These are phyloP conservation scores for Phytophthora sp. DNA, from an alignment of 352 stramenopile genomes.

Conservation along the genomic window DNA sequence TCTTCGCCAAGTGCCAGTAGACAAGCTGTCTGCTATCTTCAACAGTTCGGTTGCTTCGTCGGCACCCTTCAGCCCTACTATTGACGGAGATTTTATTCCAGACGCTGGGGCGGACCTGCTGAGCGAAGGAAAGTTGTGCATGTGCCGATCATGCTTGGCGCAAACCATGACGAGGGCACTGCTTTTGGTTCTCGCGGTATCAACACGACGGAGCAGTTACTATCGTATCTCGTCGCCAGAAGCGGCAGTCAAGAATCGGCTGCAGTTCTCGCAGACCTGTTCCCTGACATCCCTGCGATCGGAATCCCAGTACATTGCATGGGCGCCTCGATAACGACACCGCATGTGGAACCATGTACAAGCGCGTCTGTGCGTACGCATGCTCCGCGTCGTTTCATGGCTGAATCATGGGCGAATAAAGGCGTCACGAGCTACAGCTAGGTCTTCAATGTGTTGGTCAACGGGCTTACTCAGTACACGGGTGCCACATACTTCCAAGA, in stretches of 20 bases:
- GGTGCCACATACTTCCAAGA: slow-evolving; percentile 29
- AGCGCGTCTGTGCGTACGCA: slow-evolving; percentile 27
- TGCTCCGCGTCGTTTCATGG: slow-evolving; percentile 22
- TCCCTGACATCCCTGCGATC: slow-evolving; percentile 30
- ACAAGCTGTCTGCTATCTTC: slow-evolving; percentile 16
- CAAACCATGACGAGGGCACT: slow-evolving; percentile 33
- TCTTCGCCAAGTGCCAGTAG: slow-evolving; percentile 26
- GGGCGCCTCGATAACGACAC: slow-evolving; percentile 9
- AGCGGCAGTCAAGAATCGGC: slow-evolving; percentile 3
- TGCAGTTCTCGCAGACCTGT: slow-evolving; percentile 6
- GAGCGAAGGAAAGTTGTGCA: slow-evolving; percentile 21
- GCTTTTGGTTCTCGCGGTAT: slow-evolving; percentile 20
- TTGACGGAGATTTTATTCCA: slow-evolving; percentile 37
- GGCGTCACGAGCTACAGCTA: slow-evolving; percentile 35
- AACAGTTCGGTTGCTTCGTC: slow-evolving; percentile 27
- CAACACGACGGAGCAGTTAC: slow-evolving; percentile 18
- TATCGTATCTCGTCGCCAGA: slow-evolving; percentile 9
- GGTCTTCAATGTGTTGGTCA: slow-evolving; percentile 30
- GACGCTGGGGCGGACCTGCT: slow-evolving; percentile 12
- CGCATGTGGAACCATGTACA: slow-evolving; percentile 15
- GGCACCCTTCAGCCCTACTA: slow-evolving; percentile 1
- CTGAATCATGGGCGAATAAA: slow-evolving; percentile 26
- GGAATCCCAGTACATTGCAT: slow-evolving; percentile 18
- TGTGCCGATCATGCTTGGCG: slow-evolving; percentile 21
- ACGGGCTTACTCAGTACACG: slow-evolving; percentile 8